Evolutionary conservation across 2,329 filamentous ascomycete species (phyloP), one percentile per base, ranked within the genome.

Genomic region (Fusarium pseudoanthophilum): DNA sequence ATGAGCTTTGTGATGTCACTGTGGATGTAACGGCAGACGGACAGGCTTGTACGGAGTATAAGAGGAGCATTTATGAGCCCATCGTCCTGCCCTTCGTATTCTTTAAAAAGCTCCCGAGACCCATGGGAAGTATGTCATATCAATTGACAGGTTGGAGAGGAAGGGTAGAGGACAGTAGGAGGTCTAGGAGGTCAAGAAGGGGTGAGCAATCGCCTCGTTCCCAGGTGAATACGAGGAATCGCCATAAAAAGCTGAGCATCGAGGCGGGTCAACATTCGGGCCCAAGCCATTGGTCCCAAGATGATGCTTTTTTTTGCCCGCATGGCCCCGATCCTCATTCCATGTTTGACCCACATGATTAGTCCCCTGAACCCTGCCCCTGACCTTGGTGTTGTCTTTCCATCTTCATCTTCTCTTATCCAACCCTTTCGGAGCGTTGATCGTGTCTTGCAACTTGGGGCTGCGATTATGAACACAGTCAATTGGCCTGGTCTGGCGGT

Each of bases 301-400:
- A 52, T 43, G 59, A 59, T 60, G 48, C 72, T 60, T 52, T 51
- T 65, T 51, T 66, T 60, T 61, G 71, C 45, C 59, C 49, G 56
- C 43, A 55, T 67, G 45, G 56, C 64, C 64, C 69, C 60, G 57
- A 68, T 65, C 62, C 59, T 62, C 69, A 63, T 71, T 58, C 61
- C 67, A 56, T 64, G 69, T 71, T 39, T 59, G 65, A 67, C 65
- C 72, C 72, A 67, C 72, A 37, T 34, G 18, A 11, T 39, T 64
- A 37, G 34, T 60, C 67, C 75, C 75, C 66, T 78, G 74, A 68
- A 68, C 75, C 75, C 64, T 78, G 72, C 59, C 67, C 71, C 53
- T 59, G 62, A 45, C 52, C 51, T 52, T 40, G 45, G 57, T 45
- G 49, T 69, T 48, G 61, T 55, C 28, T 52, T 49, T 67, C 48